These are phyloP conservation scores for Schwanniomyces polymorphus DNA, from an alignment of 805 yeast species.

Conservation along the genomic window DNA sequence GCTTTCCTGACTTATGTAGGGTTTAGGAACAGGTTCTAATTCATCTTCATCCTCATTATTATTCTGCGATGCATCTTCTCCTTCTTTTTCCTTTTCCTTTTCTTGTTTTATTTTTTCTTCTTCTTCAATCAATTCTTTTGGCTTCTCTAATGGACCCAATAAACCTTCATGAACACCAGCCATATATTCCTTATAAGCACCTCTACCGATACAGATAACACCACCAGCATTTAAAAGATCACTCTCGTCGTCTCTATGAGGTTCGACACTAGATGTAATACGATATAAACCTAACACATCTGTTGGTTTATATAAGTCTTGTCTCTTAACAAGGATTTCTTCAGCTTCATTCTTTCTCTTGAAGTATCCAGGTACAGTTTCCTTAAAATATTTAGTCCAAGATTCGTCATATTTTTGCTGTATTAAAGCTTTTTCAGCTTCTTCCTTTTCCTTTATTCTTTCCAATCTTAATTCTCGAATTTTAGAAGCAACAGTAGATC, in stretches of 20 bases:
- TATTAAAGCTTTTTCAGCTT: conserved; percentile 3
- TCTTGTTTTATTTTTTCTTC: conserved; percentile 11
- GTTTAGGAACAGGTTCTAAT: conserved; percentile 51
- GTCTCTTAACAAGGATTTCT: conserved; percentile 25
- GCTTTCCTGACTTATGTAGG: conserved; percentile 62
- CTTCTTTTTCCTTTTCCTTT: conserved; percentile 9
- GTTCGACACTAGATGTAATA: conserved; percentile 24
- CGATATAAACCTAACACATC: conserved; percentile 62
- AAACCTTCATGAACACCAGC: conserved; percentile 93
- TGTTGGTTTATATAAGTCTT: conserved; percentile 37
- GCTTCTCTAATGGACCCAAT: conserved; percentile 76
- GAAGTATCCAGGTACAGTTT: conserved; percentile 17
- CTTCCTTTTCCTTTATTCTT: conserved; percentile 7
- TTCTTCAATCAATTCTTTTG: conserved; percentile 28
- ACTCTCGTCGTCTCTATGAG: conserved; percentile 48
- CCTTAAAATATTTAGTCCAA: conserved; percentile 27
- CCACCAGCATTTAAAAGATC: conserved; percentile 69
- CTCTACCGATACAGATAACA: conserved; percentile 89
- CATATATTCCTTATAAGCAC: conserved; percentile 91
- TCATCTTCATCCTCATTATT: conserved; percentile 12
- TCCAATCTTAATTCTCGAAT: conserved; percentile 67
- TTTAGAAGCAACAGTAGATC: conserved; percentile 77
- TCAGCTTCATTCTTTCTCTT: conserved; percentile 25
- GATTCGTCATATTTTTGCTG: conserved; percentile 17
- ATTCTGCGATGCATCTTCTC: conserved; percentile 1